Evolutionary conservation across 164 flowering plant species (phyloP), one percentile per base, ranked within the genome.

Genomic region (Macadamia tetraphylla): DNA sequence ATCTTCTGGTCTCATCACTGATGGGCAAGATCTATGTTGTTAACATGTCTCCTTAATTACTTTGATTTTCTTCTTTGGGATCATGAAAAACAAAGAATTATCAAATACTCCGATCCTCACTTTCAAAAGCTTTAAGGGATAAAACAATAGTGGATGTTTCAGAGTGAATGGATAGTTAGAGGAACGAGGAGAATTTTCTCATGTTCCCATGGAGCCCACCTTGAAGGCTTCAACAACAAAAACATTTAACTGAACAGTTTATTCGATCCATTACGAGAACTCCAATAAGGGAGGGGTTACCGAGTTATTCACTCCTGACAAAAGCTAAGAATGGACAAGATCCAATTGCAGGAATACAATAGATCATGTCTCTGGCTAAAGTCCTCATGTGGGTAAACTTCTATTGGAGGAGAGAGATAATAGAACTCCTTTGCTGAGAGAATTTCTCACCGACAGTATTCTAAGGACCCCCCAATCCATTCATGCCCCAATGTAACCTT

Each of bases 311-410:
- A 35, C 68, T 60, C n/a, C 79, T 82, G 85, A 74, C 80, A 78
- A 82, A 82, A 82, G 81, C 73, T 60, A 66, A 58, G 69, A 11
- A 65, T 31, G 74, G 74, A 76, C 78, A 76, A 73, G 76, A 80
- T 78, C 83, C 80, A 32, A 60, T 65, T 64, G 73, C 83, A 70
- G 71, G 71, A 58, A 64, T 67, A 66, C 62, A 49, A 61, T 52
- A 68, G 79, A 77, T 78, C 68, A 74, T 76, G 80, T 72, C 68
- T 62, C 69, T 66, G 63, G 48, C 67, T 46, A 74, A 63, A 49
- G 58, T 12, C 52, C 53, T 68, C 81, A 81, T 76, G 81, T 74
- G 78, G 72, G 55, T 32, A 58, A 71, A 44, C 67, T 63, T 60
- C 62, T 15, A 74, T 72, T 79, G 74, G 75, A 62, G 53, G 61